phyloP scores from a whole-genome alignment of 2,329 filamentous ascomycete species.

The Pestalotiopsis fici region DNA sequence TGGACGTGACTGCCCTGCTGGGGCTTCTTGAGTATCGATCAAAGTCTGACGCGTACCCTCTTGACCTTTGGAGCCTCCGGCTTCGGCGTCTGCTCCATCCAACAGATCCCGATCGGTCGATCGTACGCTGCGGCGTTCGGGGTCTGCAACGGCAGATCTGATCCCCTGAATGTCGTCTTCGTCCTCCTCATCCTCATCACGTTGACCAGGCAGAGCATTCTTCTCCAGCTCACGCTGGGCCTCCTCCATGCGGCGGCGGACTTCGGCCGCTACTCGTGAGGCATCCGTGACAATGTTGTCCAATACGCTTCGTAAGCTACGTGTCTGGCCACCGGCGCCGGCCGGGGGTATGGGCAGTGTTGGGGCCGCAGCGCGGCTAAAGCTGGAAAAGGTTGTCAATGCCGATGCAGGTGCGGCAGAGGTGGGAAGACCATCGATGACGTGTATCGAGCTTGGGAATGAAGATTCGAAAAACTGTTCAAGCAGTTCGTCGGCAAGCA shows the following conservation, averaged over 20 bases:
- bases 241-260: constrained; percentile 90
- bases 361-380: constrained; percentile 45
- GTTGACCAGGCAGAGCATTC: constrained; percentile 67
- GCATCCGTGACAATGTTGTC: constrained; percentile 98
- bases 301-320: constrained; percentile 86
- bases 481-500: constrained; percentile 90
- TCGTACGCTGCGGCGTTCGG: constrained; percentile 64
- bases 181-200: constrained; percentile 68
- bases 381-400: constrained; percentile 80
- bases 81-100: constrained; percentile 73
- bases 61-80: constrained; percentile 45
- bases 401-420: constrained; percentile 53
- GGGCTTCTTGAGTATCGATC: constrained; percentile 26
- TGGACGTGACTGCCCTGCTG: constrained; percentile 19
- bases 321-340: constrained; percentile 51
- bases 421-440: constrained; percentile 64
- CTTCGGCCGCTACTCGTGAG: constrained; percentile 93
- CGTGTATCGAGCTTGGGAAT: constrained; percentile 89
- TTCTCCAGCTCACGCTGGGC: constrained; percentile 89
- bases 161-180: constrained; percentile 57
- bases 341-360: constrained; percentile 39
- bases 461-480: constrained; percentile 98
- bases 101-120: constrained; percentile 71
- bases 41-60: constrained; percentile 28
- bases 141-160: constrained; percentile 44